A percentile compares a stretch with the other conserved stretches of the same genome.
These are phyloP conservation scores for Carallia brachiata DNA, from an alignment of 345 rosid genomes.

Conservation along the genomic window DNA sequence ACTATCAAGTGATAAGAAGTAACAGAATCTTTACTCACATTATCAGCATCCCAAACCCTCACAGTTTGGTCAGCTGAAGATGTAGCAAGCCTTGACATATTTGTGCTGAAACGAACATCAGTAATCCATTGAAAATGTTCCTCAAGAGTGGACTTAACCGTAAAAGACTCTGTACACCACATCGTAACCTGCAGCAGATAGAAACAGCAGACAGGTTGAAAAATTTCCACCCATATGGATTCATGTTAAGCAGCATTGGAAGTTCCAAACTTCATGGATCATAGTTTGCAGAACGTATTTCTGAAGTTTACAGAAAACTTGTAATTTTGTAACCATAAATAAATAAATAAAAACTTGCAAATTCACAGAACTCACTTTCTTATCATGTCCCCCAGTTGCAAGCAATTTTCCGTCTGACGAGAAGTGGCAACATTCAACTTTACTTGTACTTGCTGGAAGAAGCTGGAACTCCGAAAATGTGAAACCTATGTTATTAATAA, in stretches of 20 bases:
- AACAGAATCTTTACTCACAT: slow-evolving; percentile 36
- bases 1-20: neutral
- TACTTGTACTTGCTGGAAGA: slow-evolving; percentile 40
- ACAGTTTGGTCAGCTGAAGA: slow-evolving; percentile 71
- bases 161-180: slow-evolving; percentile 60
- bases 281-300: neutral
- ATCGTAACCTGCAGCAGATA: slow-evolving; percentile 44
- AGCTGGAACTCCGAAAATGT: slow-evolving; percentile 43
- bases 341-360: neutral
- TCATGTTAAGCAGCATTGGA: slow-evolving; percentile 1
- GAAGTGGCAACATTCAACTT: slow-evolving; percentile 66
- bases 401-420: slow-evolving; percentile 69
- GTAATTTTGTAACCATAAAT: neutral
- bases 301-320: neutral
- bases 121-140: slow-evolving; percentile 62
- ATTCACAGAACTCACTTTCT: slow-evolving; percentile 36
- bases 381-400: slow-evolving; percentile 69
- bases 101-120: slow-evolving; percentile 68
- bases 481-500: slow-evolving; percentile 33
- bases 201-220: too few species aligned
- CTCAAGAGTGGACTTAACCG: slow-evolving; percentile 46
- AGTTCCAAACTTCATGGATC: neutral
- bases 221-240: too few species aligned
- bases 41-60: slow-evolving; percentile 66
- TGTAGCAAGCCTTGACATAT: slow-evolving; percentile 56